A percentile compares a stretch with the other conserved stretches of the same genome.
These are phyloP conservation scores for Cordyceps tenuipes DNA, from an alignment of 2,329 filamentous ascomycete genomes.

Conservation along the genomic window DNA sequence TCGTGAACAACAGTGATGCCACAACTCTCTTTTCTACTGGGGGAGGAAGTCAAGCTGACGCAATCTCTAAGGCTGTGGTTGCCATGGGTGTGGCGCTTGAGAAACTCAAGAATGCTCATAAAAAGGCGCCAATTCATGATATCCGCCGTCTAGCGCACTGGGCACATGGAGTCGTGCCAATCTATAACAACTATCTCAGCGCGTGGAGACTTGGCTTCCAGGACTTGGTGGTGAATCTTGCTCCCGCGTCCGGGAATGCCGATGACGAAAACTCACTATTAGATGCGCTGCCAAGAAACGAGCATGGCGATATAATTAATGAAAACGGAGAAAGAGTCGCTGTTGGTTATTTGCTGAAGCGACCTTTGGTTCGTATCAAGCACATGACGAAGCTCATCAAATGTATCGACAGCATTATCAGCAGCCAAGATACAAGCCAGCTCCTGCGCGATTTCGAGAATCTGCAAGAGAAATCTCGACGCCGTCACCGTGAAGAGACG, in stretches of 20 bases:
- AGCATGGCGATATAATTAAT: constrained; percentile 59
- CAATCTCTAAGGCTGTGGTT: constrained; percentile 77
- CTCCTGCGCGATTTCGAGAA: constrained; percentile 51
- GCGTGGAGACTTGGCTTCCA: constrained; percentile 92
- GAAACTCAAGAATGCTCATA: constrained; percentile 71
- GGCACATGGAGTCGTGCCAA: constrained; percentile 67
- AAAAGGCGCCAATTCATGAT: constrained; percentile 67
- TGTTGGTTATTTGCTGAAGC: constrained; percentile 84
- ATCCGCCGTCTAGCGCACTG: constrained; percentile 66
- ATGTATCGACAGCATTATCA: constrained; percentile 49
- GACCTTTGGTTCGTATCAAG: constrained; percentile 80
- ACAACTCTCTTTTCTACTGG: constrained; percentile 51
- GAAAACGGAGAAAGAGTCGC: constrained; percentile 83
- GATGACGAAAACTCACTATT: constrained; percentile 55
- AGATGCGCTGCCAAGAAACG: constrained; percentile 51
- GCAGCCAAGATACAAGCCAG: constrained; percentile 36
- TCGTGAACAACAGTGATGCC: constrained; percentile 61
- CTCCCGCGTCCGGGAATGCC: constrained; percentile 47
- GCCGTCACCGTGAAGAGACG: constrained; percentile 52
- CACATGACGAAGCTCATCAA: constrained; percentile 78
- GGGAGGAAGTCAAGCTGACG: constrained; percentile 47
- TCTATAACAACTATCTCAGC: constrained; percentile 79
- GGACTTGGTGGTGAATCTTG: constrained; percentile 87
- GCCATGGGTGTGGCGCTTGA: constrained; percentile 90
- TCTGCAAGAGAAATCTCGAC: constrained; percentile 68